Percentiles rank a stretch among this genome's conserved stretches.
Evolutionary conservation across 2,329 filamentous ascomycete species (phyloP).

Genomic region (Exserohilum turcica): DNA sequence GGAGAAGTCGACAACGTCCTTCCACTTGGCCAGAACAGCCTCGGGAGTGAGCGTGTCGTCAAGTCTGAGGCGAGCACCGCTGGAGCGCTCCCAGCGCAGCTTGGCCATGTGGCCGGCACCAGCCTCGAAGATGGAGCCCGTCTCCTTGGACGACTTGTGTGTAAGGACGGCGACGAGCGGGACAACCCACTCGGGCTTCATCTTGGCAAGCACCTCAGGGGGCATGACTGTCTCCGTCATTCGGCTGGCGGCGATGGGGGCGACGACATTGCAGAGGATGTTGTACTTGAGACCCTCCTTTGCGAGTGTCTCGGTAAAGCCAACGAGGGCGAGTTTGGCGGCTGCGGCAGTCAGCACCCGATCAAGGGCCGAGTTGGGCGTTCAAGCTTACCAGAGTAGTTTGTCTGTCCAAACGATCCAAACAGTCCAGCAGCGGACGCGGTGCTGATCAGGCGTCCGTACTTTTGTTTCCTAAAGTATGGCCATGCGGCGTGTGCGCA

Average conservation of each 20-base stretch:
- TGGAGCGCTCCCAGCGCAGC: constrained; percentile 91
- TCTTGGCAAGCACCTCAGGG: constrained; percentile 81
- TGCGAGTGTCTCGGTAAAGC: constrained; percentile 95
- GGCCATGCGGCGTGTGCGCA: constrained; percentile 94
- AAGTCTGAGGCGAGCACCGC: constrained; percentile 85
- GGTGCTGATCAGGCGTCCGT: constrained; percentile 94
- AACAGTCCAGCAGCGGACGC: constrained; percentile 95
- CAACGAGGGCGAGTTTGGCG: constrained; percentile 92
- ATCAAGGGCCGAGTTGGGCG: background rate
- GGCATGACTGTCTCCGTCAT: constrained; percentile 97
- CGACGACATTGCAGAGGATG: constrained; percentile 93
- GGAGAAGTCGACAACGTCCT: constrained; percentile 84
- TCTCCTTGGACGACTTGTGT: constrained; percentile 87
- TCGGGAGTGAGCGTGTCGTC: constrained; percentile 87
- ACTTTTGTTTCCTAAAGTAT: constrained; percentile 98
- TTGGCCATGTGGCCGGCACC: constrained; percentile 93
- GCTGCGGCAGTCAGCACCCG: constrained; percentile 56
- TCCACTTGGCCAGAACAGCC: constrained; percentile 88
- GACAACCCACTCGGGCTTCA: constrained; percentile 94
- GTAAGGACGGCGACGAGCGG: constrained; percentile 87
- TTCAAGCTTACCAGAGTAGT: constrained; percentile 73
- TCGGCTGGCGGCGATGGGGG: constrained; percentile 90
- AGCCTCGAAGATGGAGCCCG: constrained; percentile 88
- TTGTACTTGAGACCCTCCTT: constrained; percentile 99
- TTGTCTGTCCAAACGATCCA: constrained; percentile 92